Percentiles rank a stretch among this genome's conserved stretches.
Evolutionary conservation across 495 filamentous ascomycete species (phyloP).

Genomic region (Penicillium arizonense): DNA sequence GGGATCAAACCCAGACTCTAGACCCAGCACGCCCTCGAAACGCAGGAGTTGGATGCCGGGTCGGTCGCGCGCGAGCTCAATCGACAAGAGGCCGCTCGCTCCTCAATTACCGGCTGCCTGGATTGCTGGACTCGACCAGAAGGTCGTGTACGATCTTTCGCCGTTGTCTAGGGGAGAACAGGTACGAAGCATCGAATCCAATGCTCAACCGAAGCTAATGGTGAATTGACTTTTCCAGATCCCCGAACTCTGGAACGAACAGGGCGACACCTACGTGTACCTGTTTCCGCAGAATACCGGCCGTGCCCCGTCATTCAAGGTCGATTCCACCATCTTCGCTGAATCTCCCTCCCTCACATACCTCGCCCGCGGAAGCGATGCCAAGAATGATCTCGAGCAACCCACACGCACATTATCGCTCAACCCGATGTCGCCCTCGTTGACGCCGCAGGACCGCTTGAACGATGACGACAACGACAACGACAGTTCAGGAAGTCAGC

Average conservation of each 20-base stretch:
- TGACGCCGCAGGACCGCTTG: conserved; percentile 33
- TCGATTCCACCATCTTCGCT: conserved; percentile 68
- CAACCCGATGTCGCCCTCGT: conserved; percentile 40
- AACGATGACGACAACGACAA: conserved; percentile 42
- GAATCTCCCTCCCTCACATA: conserved; percentile 68
- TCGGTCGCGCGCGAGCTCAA: conserved; percentile 37
- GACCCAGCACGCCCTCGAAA: conserved; percentile 42
- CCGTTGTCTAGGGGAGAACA: conserved; percentile 59
- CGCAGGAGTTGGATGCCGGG: conserved; percentile 57
- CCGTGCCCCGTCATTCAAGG: conserved; percentile 72
- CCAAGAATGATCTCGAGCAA: conserved; percentile 38
- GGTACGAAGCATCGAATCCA: conserved; percentile 33
- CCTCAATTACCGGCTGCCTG: conserved; percentile 50
- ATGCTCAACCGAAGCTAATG: not conserved
- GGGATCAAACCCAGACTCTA: conserved; percentile 35
- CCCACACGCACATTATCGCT: conserved; percentile 40
- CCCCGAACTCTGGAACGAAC: conserved; percentile 84
- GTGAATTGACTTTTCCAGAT: conserved; percentile 46
- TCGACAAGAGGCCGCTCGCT: conserved; percentile 22
- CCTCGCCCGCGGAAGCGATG: conserved; percentile 63
- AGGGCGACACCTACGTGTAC: conserved; percentile 80
- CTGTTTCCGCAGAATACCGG: conserved; percentile 67
- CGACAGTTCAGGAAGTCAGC: conserved; percentile 42
- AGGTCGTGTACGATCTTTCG: conserved; percentile 60
- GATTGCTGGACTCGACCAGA: conserved; percentile 57